Base-by-base conservation (phyloP, 257 asterid genomes). In the Solanum chiquidenum region DNA sequence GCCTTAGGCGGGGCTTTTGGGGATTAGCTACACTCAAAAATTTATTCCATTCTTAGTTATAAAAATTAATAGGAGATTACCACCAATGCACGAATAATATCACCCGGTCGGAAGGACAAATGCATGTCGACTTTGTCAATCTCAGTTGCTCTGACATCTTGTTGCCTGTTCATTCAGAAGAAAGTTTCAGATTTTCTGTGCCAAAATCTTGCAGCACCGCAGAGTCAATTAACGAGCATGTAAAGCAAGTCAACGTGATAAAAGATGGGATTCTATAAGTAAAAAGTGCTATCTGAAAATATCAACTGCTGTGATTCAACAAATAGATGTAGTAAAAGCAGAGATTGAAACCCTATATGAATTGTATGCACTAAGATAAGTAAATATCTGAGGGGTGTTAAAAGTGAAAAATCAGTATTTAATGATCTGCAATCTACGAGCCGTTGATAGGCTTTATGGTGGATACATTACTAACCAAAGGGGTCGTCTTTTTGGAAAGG, bases 61-160 rank as follows among this genome's bases (percentile, higher is more conserved):
- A 46, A 46, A 49, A 33, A 14, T 79, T 27, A 79, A 46, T 29
- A 79, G 66, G 40, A 95, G 96, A 96, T 94, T 95, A 95, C 98
- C 87, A 95, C 99, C 87, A 95, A 71, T 62, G 99, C 99, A 89
- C 90, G 94, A 88, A 97, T 96, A 86, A 93, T 93, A 89, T 95
- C 98, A 66, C 99, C 99, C 10, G 96, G 95, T 29, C 93, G 94
- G 89, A 95, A 97, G 58, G 96, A 97, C 46, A 96, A 86, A 73
- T 96, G 97, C 98, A 97, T 95, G 83, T 97, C 98, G 2, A 95
- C 98, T 93, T 97, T 97, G 92, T 97, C 99, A 88, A 95, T 95
- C 95, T 97, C 99, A 49, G 98, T 95, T 46, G 98, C 98, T 91
- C 99, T 92, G 38, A 97, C 98, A 92, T 97, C 98, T 90, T 95